Evolutionary conservation across 495 filamentous ascomycete genomes (phyloP).

Genomic region (Penicillium crystallinum): DNA sequence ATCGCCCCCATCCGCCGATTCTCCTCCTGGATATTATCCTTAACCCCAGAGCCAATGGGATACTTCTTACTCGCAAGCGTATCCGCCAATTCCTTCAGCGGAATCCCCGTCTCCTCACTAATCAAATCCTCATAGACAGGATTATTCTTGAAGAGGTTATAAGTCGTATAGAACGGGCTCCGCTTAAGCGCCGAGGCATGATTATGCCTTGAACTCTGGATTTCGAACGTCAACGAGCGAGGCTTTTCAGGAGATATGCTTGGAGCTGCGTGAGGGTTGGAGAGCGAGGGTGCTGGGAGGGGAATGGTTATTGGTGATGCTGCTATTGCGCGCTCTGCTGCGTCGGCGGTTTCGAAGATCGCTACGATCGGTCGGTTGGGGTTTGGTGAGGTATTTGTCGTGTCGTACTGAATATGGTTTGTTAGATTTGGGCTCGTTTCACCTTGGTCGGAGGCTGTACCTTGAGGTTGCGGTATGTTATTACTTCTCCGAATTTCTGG

Average conservation of each 20-base stretch:
- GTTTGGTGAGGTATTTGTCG: conserved; percentile 9
- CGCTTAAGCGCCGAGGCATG: conserved; percentile 21
- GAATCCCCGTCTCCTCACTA: conserved; percentile 16
- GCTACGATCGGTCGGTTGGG: conserved; percentile 20
- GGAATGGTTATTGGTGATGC: conserved; percentile 30
- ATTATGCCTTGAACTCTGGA: conserved; percentile 24
- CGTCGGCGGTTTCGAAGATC: conserved; percentile 32
- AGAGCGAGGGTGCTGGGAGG: conserved; percentile 1
- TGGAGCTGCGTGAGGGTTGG: not conserved
- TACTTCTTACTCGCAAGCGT: conserved; percentile 21
- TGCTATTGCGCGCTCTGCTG: conserved; percentile 30
- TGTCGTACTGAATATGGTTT: conserved; percentile 9
- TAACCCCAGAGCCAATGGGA: conserved; percentile 6
- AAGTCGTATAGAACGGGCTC: conserved; percentile 29
- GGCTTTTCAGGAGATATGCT: not conserved
- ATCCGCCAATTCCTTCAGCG: conserved; percentile 29
- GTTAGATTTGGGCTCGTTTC: not conserved
- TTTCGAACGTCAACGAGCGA: conserved; percentile 18
- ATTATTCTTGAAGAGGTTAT: conserved; percentile 11
- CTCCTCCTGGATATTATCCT: conserved; percentile 11
- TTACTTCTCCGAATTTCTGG: conserved; percentile 70
- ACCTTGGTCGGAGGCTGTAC: conserved; percentile 35
- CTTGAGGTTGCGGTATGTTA: conserved; percentile 66
- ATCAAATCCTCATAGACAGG: conserved; percentile 25
- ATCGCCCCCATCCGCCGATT: conserved; percentile 15